phyloP scores from a whole-genome alignment of 805 yeast species.

The Saccharomycopsis capsularis region DNA sequence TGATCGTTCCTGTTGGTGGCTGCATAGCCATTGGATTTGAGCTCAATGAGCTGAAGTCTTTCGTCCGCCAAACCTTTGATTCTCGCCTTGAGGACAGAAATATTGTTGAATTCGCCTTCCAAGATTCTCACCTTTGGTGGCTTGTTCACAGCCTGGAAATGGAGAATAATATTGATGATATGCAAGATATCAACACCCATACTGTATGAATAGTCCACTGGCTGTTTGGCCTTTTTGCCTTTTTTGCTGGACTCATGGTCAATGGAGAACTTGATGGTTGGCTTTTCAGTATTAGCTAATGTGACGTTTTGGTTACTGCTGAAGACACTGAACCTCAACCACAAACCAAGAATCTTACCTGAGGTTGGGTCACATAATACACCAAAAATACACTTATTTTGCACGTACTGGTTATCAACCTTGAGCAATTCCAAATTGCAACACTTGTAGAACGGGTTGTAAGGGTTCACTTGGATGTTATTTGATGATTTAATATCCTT shows the following conservation, averaged over 20 bases:
- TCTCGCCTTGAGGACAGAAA: conserved; percentile 21
- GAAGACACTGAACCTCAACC: conserved; percentile 23
- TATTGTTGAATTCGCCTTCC: conserved; percentile 21
- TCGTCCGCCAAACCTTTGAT: conserved; percentile 22
- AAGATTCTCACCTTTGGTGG: conserved; percentile 22
- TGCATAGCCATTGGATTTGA: conserved; percentile 18
- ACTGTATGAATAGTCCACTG: conserved; percentile 21
- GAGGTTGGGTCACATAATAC: conserved; percentile 21
- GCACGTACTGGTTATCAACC: conserved; percentile 21
- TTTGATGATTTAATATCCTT: conserved; percentile 21
- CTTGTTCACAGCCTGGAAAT: conserved; percentile 22
- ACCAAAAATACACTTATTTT: conserved; percentile 22
- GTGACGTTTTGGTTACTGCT: conserved; percentile 22
- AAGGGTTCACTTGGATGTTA: conserved; percentile 21
- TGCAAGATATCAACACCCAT: conserved; percentile 24
- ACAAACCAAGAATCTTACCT: conserved; percentile 20
- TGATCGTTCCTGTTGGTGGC: conserved; percentile 3
- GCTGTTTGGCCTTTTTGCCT: conserved; percentile 12
- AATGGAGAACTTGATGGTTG: conserved; percentile 19
- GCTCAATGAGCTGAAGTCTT: conserved; percentile 20
- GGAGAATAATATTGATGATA: conserved; percentile 21
- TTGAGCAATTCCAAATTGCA: conserved; percentile 22
- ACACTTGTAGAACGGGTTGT: conserved; percentile 21
- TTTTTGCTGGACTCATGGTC: conserved; percentile 20
- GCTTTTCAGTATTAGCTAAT: conserved; percentile 16